Evolutionary conservation across 305 asterid genomes (phyloP), one percentile per base, ranked within the genome.

Genomic region (Lippia alba): DNA sequence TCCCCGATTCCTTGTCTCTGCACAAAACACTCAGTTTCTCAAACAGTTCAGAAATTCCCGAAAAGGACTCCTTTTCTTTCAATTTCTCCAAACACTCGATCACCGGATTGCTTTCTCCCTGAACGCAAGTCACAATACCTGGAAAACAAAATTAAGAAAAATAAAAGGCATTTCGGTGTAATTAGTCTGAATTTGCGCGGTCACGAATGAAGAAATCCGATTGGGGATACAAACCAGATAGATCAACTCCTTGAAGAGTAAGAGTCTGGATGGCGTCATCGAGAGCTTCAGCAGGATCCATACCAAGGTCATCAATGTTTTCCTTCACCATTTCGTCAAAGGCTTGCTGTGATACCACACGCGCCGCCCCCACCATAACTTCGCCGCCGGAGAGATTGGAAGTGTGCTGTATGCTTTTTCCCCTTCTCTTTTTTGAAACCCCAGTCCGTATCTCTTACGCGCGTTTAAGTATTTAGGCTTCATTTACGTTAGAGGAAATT

Each of bases 251-350:
- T 84, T 88, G 99, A 67, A 91, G 94, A 10, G 95, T 82, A 56
- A 94, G 96, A 30, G 99, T 91, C 70, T 94, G 79, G 76, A 94
- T 73, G 72, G 89, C 97, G 80, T 94, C 99, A 56, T 87, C 82
- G 55, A 94, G 92, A 44, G 99, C 97, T 82, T 94, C 97, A 6
- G 85, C 17, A 45, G 97, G 93, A 49, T 91, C 96, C 99, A 94
- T 91, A 48, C 84, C 97, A 41, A 94, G 91, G 41, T 90, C 99
- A 12, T 91, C 96, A 12, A 94, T 75, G 80, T 91, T 94, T 70
- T 91, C 99, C 75, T 73, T 87, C 78, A 91, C 95, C 95, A 88
- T 90, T 79, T 94, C 99, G 70, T 91, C 95, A 77, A 91, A 94
- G 3, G 99, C 96, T 72, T 81, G 83, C 82, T 94, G 99, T 8